Evolutionary conservation across 768 basidiomycete species (phyloP).

Genomic region (Leccinellum luteum): DNA sequence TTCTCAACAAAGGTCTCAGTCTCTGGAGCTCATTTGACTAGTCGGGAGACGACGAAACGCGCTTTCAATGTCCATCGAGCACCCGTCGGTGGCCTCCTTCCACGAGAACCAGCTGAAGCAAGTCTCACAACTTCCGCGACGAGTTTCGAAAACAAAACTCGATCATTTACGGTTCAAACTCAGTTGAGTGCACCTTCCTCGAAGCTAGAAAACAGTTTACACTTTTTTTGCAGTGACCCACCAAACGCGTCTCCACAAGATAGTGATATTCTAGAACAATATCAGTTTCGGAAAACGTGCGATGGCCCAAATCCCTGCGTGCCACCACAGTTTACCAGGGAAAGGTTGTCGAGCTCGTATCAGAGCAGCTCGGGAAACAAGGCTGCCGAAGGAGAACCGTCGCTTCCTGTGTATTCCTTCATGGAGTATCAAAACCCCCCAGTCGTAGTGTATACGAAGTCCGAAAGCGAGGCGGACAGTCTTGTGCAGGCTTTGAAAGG

Average conservation of each 20-base stretch:
- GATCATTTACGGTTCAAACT: not conserved
- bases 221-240: conserved; percentile 3
- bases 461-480: conserved; percentile 42
- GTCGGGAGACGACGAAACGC: not conserved
- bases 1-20: conserved; percentile 10
- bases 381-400: not conserved
- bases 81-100: not conserved
- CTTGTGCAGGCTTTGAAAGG: conserved; percentile 37
- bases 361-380: not conserved
- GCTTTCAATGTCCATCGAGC: not conserved
- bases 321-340: not conserved
- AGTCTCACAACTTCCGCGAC: not conserved
- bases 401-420: conserved; percentile 39
- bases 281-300: not conserved
- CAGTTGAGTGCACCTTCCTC: conserved; percentile 13
- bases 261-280: not conserved
- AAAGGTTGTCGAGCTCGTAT: conserved; percentile 2
- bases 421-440: conserved; percentile 31
- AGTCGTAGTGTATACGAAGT: conserved; percentile 37
- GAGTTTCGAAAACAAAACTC: not conserved
- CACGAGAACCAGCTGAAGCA: not conserved
- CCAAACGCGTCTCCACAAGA: not conserved
- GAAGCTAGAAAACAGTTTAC: not conserved
- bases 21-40: not conserved
- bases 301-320: not conserved